Evolutionary conservation across 2,329 filamentous ascomycete species (phyloP), one percentile per base, ranked within the genome.

Genomic region (Sclerotinia borealis): DNA sequence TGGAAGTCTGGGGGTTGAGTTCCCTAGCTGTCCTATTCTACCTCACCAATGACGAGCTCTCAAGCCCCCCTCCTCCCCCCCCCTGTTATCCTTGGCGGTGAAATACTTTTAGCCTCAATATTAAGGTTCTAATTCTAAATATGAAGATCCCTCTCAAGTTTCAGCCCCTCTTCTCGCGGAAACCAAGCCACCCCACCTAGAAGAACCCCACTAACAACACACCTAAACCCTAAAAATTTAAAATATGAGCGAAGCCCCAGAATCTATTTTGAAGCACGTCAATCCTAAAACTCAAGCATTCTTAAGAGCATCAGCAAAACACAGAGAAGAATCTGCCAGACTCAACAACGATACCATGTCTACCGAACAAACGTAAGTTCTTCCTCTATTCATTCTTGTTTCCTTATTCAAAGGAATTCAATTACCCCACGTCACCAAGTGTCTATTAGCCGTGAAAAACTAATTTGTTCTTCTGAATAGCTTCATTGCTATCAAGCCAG

Each of bases 401-500:
- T 51, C 50, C n/a, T 63, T 55, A 6, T 25, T 34, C n/a, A 25
- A n/a, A 15, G 39, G 2, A 34, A 19, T 25, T 13, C 19, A 59
- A 8, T 47, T 41, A 63, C 51, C 61, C 61, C 61, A 58, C 61
- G 31, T 27, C 27, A 19, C 36, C 37, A 45, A 62, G 29, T n/a
- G n/a, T n/a, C 22, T 34, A 48, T 60, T 64, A 66, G 71, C 69
- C 67, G 72, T 72, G 68, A 68, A 66, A 66, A 47, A 37, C 70
- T 62, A 56, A 62, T 47, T 75, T 66, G 74, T 65, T 17, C 58
- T 63, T 72, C 51, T 67, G 64, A 52, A 72, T 76, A 98, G 93
- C 84, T 98, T 98, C 91, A 98, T 98, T 86, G 95, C 95, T 79
- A 92, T 99, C 87, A 99, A 99, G 92, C 95, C 93, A 75, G 95